Conservation (phyloP, 495 filamentous ascomycete genomes). For the Evansstolkia leycettana region DNA sequence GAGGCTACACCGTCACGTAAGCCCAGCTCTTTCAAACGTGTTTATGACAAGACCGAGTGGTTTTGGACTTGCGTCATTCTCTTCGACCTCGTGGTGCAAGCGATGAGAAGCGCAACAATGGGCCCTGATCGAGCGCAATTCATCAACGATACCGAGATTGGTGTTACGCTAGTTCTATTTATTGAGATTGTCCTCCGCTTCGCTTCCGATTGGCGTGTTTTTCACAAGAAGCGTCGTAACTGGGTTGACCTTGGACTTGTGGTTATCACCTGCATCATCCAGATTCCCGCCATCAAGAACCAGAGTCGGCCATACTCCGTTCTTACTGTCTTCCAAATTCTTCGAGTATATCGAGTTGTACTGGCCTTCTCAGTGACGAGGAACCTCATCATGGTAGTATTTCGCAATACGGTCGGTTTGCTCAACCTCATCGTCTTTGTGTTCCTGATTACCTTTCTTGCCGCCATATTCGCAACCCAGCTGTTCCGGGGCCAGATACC, state of each 20-base stretch:
- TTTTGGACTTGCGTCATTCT: constrained; percentile 75
- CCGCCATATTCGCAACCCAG: constrained; percentile 86
- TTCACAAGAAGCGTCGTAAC: constrained; percentile 59
- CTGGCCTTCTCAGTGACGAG: constrained; percentile 76
- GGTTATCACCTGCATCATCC: constrained; percentile 70
- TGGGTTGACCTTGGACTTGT: constrained; percentile 71
- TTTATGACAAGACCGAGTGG: constrained; percentile 61
- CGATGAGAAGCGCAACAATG: constrained; percentile 67
- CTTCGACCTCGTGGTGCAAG: constrained; percentile 63
- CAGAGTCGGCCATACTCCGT: constrained; percentile 74
- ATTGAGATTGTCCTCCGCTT: constrained; percentile 77
- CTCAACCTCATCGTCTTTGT: constrained; percentile 93
- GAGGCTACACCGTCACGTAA: constrained; percentile 25
- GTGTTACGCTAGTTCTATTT: constrained; percentile 68
- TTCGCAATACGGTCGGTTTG: constrained; percentile 86
- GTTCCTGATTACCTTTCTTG: constrained; percentile 87
- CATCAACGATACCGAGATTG: constrained; percentile 56
- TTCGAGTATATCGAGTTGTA: constrained; percentile 86
- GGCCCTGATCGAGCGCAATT: constrained; percentile 35
- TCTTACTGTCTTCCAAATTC: constrained; percentile 86
- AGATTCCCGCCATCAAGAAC: constrained; percentile 68
- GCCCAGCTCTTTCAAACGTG: constrained; percentile 45
- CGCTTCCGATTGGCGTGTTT: constrained; percentile 62
- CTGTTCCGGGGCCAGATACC: constrained; percentile 83
- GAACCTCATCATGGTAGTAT: constrained; percentile 71